Evolutionary conservation across 208 protist species (phyloP).

Genomic region (Endotrypanum monterogeii): DNA sequence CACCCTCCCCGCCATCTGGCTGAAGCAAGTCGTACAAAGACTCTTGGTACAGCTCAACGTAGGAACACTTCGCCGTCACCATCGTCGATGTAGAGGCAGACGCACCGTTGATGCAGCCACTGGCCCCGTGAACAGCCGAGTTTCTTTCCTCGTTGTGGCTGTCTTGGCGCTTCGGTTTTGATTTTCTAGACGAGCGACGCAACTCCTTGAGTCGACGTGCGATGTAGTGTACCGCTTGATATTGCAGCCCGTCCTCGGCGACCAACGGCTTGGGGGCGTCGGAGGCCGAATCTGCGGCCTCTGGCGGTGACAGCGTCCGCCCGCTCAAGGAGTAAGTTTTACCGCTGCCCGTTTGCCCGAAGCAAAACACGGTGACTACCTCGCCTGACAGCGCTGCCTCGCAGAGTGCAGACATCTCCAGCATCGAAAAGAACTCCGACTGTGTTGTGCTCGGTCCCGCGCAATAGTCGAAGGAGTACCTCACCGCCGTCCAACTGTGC

Average conservation of each 20-base stretch:
- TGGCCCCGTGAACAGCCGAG: neutral
- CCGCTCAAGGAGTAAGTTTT: constrained; percentile 92
- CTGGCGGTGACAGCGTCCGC: constrained; percentile 18
- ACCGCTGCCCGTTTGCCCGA: constrained; percentile 90
- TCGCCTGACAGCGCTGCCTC: constrained; percentile 77
- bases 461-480: constrained; percentile 67
- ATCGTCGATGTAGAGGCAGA: neutral
- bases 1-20: constrained; percentile 31
- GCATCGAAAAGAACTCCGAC: constrained; percentile 45
- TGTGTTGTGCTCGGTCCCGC: constrained; percentile 64
- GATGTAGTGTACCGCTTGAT: constrained; percentile 60
- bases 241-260: constrained; percentile 75
- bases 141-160: neutral
- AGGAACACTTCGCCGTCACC: constrained; percentile 54
- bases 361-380: constrained; percentile 86
- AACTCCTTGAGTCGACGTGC: constrained; percentile 37
- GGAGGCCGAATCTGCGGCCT: neutral
- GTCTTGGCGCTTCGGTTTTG: neutral
- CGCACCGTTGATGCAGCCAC: neutral
- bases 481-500: neutral
- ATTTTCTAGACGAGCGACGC: constrained; percentile 8
- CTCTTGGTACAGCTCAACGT: constrained; percentile 91
- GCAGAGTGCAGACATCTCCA: constrained; percentile 59
- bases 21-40: constrained; percentile 83
- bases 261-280: constrained; percentile 24